A percentile compares a stretch with the other conserved stretches of the same genome.
Conservation (phyloP, 805 yeast genomes). For the Candida golubevii region DNA sequence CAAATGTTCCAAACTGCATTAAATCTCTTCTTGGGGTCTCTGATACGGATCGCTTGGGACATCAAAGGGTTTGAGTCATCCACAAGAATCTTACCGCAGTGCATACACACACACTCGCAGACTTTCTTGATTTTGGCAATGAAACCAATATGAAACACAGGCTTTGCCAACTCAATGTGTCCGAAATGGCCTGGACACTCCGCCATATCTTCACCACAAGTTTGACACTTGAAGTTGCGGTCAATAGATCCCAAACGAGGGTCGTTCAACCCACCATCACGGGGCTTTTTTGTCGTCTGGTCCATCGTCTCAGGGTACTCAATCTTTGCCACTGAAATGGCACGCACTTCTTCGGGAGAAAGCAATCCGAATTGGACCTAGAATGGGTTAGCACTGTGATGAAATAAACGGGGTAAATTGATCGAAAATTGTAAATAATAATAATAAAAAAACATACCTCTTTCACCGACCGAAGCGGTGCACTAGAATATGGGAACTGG, state of each 20-base stretch:
- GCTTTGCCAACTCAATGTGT: slow-evolving; percentile 96
- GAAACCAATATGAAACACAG: slow-evolving; percentile 98
- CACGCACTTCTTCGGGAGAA: slow-evolving; percentile 94
- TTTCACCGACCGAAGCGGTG: slow-evolving; percentile 94
- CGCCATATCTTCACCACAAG: slow-evolving; percentile 98
- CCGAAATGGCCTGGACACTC: slow-evolving; percentile 99
- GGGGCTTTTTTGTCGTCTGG: slow-evolving; percentile 88
- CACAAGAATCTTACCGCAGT: slow-evolving; percentile 89
- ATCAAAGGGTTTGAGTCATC: slow-evolving; percentile 80
- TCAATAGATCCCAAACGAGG: slow-evolving; percentile 97
- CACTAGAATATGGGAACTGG: slow-evolving; percentile 89
- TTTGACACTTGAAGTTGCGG: slow-evolving; percentile 95
- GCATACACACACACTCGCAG: slow-evolving; percentile 96
- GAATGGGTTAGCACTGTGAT: slow-evolving; percentile 1
- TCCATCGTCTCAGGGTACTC: slow-evolving; percentile 99
- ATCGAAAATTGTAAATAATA: neutral
- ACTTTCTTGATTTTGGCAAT: slow-evolving; percentile 90
- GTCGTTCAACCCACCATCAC: slow-evolving; percentile 95
- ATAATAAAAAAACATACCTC: slow-evolving; percentile 54
- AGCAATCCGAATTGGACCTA: slow-evolving; percentile 93
- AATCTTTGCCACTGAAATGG: slow-evolving; percentile 95
- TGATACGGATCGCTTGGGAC: slow-evolving; percentile 83
- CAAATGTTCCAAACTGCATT: slow-evolving; percentile 95
- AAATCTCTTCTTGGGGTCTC: slow-evolving; percentile 93
- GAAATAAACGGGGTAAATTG: too few species aligned